These are phyloP conservation scores for Parathielavia appendiculata DNA, from an alignment of 495 filamentous ascomycete species.

Conservation along the genomic window DNA sequence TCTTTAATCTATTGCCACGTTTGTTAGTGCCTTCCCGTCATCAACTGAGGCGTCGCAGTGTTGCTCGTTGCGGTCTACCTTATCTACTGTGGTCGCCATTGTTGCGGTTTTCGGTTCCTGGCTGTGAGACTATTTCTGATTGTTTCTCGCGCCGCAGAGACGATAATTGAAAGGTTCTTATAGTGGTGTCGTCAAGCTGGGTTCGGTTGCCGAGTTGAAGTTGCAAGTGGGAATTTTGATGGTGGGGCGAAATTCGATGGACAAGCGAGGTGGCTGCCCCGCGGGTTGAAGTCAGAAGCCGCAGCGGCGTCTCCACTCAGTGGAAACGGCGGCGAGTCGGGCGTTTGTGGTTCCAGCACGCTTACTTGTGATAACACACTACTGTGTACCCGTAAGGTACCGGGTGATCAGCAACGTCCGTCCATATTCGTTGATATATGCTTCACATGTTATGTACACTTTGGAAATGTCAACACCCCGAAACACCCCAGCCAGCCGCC, in stretches of 20 bases:
- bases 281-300: constrained; percentile 3
- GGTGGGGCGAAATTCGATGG: constrained; percentile 31
- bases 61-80: constrained; percentile 53
- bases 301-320: no score
- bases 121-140: background rate
- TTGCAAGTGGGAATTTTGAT: constrained; percentile 32
- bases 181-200: constrained; percentile 13
- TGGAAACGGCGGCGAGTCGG: no score
- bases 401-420: background rate
- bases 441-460: background rate
- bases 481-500: background rate
- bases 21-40: constrained; percentile 8
- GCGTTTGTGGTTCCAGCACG: no score
- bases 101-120: constrained; percentile 38
- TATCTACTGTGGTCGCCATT: constrained; percentile 95
- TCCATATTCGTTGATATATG: background rate
- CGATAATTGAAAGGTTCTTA: background rate
- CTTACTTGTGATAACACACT: no score
- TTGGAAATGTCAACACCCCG: background rate
- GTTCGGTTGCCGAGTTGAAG: background rate
- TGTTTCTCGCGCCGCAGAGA: background rate
- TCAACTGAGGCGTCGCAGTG: background rate
- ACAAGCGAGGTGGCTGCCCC: constrained; percentile 5
- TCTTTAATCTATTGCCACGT: constrained; percentile 75
- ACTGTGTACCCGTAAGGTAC: no score